Evolutionary conservation across 768 basidiomycete species (phyloP), one percentile per base, ranked within the genome.

Genomic region (Trametes elegans): DNA sequence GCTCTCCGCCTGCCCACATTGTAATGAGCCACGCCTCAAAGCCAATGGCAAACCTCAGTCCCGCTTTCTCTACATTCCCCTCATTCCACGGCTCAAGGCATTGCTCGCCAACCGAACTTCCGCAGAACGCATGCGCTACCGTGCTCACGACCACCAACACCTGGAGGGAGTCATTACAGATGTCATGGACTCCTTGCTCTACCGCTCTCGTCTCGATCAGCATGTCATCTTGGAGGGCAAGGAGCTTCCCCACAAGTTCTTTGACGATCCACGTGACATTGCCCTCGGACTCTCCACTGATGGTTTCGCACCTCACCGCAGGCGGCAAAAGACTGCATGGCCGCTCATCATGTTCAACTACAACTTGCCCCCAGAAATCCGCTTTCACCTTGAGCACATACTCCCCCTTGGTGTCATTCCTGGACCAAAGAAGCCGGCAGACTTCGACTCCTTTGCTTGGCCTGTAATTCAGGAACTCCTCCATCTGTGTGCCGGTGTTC

Each of bases 211-310:
- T 0, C 49, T 56, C 3, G 7, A 39, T 1, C 44, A 59, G 26
- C 26, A 60, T 9, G 71, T 77, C 28, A 19, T 46, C 3, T 49
- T 76, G 23, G 57, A 71, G 43, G 69, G 65, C 2, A 39, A 66
- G 3, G 39, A 36, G 7, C 58, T 63, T 0, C 29, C 34, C 0
- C 63, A 73, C 54, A 58, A 48, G 1, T 74, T 66, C 61, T 82
- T 83, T 49, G 63, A 64, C 0, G 69, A 71, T 18, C 36, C 34
- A 0, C 66, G 64, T 6, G 78, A 81, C 47, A 63, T 81, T 19
- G 76, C 78, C 1, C 66, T 81, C 7, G 73, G 69, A 0, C 50
- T 79, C 1, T 73, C 71, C 3, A 70, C 70, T 0, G 78, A 82
- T 63, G 74, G 79, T 0, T 78, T 78, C 60, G 60, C 64, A 0